phyloP scores from a whole-genome alignment of 257 asterid species.

The Eustoma russellianum region DNA sequence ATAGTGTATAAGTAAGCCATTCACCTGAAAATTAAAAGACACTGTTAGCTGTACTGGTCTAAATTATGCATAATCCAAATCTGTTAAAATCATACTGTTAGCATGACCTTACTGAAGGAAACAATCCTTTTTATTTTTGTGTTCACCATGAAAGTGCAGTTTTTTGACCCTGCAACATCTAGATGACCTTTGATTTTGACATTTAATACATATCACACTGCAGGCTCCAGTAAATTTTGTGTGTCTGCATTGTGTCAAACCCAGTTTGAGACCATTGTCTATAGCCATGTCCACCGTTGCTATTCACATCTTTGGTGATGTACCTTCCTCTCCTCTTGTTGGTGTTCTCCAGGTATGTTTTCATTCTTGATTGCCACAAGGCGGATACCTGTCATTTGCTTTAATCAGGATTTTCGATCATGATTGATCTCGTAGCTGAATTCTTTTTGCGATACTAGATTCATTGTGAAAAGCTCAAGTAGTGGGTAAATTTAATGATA shows the following conservation, averaged over 20 bases:
- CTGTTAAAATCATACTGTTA: too few relatives aligned
- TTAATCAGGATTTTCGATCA: not conserved
- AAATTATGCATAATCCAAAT: too few relatives aligned
- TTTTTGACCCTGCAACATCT: not conserved
- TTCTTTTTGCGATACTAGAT: not conserved
- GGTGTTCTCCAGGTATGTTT: slow-evolving; percentile 76
- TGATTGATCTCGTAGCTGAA: not conserved
- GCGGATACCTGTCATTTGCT: not conserved
- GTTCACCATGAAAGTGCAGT: not conserved
- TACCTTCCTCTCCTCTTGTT: slow-evolving; percentile 86
- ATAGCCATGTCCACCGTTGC: slow-evolving; percentile 77
- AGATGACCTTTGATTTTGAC: not conserved
- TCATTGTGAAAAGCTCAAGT: too few relatives aligned
- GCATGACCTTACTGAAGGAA: too few relatives aligned
- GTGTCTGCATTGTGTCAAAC: slow-evolving; percentile 78
- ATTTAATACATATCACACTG: slow-evolving; percentile 6
- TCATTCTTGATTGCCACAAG: not conserved
- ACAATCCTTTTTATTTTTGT: not conserved
- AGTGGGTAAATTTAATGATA: too few relatives aligned
- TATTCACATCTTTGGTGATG: slow-evolving; percentile 85
- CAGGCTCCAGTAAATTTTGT: slow-evolving; percentile 88
- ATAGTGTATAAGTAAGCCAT: too few relatives aligned
- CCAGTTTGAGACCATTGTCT: slow-evolving; percentile 74
- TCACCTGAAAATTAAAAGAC: too few relatives aligned
- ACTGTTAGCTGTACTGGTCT: too few relatives aligned